These are phyloP conservation scores for Suillus subalutaceus DNA, from an alignment of 768 basidiomycete genomes.

Conservation along the genomic window DNA sequence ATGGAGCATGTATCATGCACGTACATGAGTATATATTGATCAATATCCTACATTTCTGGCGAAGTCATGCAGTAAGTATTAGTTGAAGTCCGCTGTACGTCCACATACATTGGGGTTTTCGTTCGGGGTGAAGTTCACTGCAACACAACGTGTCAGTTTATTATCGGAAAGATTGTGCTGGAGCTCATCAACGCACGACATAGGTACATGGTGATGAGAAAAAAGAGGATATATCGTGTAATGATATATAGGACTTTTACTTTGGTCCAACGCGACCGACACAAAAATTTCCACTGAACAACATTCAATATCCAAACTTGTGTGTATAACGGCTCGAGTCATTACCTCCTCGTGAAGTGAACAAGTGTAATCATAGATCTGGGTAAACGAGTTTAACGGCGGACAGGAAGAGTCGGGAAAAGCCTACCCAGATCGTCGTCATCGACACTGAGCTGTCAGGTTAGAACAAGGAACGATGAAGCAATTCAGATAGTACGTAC, in stretches of 20 bases:
- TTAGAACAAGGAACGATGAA: neutral
- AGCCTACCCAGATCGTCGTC: neutral
- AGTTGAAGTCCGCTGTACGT: neutral
- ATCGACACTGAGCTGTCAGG: neutral
- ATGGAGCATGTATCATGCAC: neutral
- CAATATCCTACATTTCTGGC: neutral
- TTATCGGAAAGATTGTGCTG: neutral
- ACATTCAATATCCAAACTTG: neutral
- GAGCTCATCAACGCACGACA: neutral
- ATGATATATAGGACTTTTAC: neutral
- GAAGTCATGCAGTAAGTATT: neutral
- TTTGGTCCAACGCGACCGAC: neutral
- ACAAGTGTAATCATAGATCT: neutral
- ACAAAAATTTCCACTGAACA: neutral
- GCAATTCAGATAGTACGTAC: neutral
- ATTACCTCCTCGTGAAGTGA: neutral
- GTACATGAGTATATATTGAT: neutral
- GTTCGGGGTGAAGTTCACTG: neutral
- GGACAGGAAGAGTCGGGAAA: no score
- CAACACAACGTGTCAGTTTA: neutral
- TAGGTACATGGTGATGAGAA: neutral
- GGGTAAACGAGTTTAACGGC: neutral
- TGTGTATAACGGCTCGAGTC: neutral
- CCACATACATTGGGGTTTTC: neutral
- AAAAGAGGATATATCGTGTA: neutral